These are phyloP conservation scores for Fusarium sp. DNA, from an alignment of 2,329 filamentous ascomycete genomes.

Conservation along the genomic window DNA sequence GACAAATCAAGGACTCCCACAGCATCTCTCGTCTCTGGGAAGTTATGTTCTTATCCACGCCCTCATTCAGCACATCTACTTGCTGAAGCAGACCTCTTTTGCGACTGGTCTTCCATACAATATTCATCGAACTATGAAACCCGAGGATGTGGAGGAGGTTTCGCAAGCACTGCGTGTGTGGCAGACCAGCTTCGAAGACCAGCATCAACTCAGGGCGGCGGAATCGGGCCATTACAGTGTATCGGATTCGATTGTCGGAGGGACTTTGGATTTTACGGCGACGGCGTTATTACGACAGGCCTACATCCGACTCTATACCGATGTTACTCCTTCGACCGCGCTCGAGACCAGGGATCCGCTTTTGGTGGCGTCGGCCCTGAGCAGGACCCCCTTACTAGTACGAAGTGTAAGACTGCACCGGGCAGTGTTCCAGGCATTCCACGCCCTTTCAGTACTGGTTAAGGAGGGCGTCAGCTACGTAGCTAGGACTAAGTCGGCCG, in stretches of 20 bases:
- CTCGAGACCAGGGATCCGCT: constrained; percentile 73
- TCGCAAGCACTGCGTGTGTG: constrained; percentile 66
- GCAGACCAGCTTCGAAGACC: constrained; percentile 69
- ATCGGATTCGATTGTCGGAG: constrained; percentile 64
- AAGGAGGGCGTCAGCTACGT: constrained; percentile 72
- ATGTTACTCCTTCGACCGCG: constrained; percentile 70
- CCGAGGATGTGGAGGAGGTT: constrained; percentile 67
- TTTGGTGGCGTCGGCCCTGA: constrained; percentile 70
- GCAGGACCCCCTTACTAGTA: constrained; percentile 66
- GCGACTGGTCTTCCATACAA: constrained; percentile 61
- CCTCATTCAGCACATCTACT: constrained; percentile 77
- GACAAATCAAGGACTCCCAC: constrained; percentile 58
- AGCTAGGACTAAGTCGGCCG: constrained; percentile 68
- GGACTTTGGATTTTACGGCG: constrained; percentile 74
- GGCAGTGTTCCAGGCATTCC: constrained; percentile 74
- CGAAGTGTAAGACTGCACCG: constrained; percentile 70
- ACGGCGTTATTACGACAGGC: constrained; percentile 70
- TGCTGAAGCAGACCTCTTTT: constrained; percentile 72
- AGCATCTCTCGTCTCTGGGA: constrained; percentile 68
- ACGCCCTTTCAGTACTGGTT: constrained; percentile 74
- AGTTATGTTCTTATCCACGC: constrained; percentile 80
- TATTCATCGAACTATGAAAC: constrained; percentile 60
- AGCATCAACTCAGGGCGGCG: constrained; percentile 61
- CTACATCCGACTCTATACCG: constrained; percentile 74
- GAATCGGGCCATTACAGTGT: constrained; percentile 59